Evolutionary conservation across 2,329 filamentous ascomycete genomes (phyloP).

Genomic region (Tolypocladium inflatum): DNA sequence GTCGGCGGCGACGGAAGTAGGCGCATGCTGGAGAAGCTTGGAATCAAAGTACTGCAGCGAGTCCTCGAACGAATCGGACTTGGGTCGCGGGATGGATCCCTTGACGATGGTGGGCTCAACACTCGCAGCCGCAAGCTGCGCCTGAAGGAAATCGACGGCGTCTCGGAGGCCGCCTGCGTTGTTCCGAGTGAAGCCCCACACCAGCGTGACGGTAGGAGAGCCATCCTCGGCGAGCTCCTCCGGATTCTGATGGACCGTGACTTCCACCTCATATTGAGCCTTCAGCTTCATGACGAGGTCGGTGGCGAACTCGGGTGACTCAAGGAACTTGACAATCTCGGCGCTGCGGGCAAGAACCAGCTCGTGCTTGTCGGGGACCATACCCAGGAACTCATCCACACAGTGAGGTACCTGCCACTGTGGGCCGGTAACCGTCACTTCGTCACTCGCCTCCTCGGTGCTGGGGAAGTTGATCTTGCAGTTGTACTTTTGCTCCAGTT

Average conservation of each 20-base stretch:
- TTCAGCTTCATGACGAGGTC: constrained; percentile 80
- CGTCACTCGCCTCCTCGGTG: constrained; percentile 93
- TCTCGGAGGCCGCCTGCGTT: constrained; percentile 93
- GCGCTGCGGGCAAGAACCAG: constrained; percentile 70
- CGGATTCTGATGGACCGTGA: constrained; percentile 59
- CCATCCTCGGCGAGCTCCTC: constrained; percentile 50
- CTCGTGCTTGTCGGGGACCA: constrained; percentile 95
- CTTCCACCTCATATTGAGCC: constrained; percentile 83
- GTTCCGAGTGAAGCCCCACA: constrained; percentile 87
- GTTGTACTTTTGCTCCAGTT: constrained; percentile 97
- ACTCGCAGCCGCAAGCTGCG: constrained; percentile 76
- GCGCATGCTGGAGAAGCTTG: constrained; percentile 88
- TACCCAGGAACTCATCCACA: constrained; percentile 90
- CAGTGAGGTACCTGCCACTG: constrained; percentile 98
- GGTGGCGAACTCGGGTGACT: constrained; percentile 68
- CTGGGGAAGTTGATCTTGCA: constrained; percentile 99
- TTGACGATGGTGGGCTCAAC: constrained; percentile 83
- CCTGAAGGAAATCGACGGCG: constrained; percentile 88
- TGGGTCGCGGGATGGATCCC: constrained; percentile 92
- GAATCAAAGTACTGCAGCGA: constrained; percentile 95
- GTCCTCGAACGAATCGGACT: constrained; percentile 97
- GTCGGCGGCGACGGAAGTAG: constrained; percentile 69
- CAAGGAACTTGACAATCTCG: constrained; percentile 71
- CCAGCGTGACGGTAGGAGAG: constrained; percentile 49
- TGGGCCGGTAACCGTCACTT: constrained; percentile 89